A percentile compares a stretch with the other conserved stretches of the same genome.
Evolutionary conservation across 2,329 filamentous ascomycete species (phyloP).

Genomic region (Arthroderma sp.): DNA sequence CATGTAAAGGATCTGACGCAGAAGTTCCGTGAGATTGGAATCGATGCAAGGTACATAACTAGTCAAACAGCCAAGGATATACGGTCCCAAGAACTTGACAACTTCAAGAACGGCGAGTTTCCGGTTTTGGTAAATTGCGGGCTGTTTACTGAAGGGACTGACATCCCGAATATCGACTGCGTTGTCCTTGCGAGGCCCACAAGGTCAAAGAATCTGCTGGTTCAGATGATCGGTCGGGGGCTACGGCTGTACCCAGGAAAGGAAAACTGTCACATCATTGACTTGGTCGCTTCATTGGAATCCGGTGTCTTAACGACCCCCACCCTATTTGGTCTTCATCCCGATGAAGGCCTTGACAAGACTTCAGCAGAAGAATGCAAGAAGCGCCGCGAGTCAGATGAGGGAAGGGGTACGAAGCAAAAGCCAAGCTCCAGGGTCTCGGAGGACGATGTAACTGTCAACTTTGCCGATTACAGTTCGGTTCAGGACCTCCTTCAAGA

Average conservation of each 20-base stretch:
- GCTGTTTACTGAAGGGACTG: slow-evolving; percentile 93
- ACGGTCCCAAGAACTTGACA: slow-evolving; percentile 56
- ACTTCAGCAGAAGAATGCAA: slow-evolving; percentile 51
- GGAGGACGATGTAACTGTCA: slow-evolving; percentile 40
- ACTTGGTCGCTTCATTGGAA: slow-evolving; percentile 78
- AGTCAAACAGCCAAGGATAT: slow-evolving; percentile 60
- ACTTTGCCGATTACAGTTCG: slow-evolving; percentile 81
- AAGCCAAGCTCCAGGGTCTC: slow-evolving; percentile 9
- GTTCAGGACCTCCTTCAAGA: slow-evolving; percentile 85
- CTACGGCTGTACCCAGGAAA: slow-evolving; percentile 74
- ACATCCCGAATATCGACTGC: slow-evolving; percentile 95
- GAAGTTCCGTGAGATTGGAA: slow-evolving; percentile 61
- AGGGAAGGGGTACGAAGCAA: slow-evolving; percentile 7
- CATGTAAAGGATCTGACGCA: slow-evolving; percentile 66
- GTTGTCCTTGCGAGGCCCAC: slow-evolving; percentile 79
- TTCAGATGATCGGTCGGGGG: slow-evolving; percentile 96
- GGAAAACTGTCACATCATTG: slow-evolving; percentile 82
- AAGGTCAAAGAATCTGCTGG: slow-evolving; percentile 77
- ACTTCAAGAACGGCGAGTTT: slow-evolving; percentile 63
- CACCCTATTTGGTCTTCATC: slow-evolving; percentile 85
- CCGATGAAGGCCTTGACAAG: slow-evolving; percentile 59
- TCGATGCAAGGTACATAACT: slow-evolving; percentile 80
- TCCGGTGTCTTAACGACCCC: slow-evolving; percentile 81
- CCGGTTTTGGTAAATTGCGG: slow-evolving; percentile 89
- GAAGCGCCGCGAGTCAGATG: slow-evolving; percentile 29